Base-by-base conservation (phyloP, 306 rosid species). In the Lagenaria siceraria region DNA sequence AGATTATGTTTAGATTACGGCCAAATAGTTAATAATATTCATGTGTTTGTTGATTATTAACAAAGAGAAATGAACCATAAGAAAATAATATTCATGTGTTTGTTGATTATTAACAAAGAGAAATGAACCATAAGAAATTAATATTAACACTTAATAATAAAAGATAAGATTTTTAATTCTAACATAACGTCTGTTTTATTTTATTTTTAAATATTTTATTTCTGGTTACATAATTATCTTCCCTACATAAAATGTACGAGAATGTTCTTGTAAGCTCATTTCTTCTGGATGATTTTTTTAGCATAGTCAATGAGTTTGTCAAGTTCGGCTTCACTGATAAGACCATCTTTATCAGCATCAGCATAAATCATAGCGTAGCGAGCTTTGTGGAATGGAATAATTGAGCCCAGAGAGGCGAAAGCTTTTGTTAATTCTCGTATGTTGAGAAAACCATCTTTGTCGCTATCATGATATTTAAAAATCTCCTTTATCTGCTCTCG, bases 261-360 rank as follows among this genome's bases (percentile, higher is more conserved):
- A 59, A 25, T 24, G 0, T 1, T 1, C 33, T 25, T 59, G 24
- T 1, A 59, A 12, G 69, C 40, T 62, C 43, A 62, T 29, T 15
- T 62, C 69, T 62, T 62, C 6, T 14, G 2, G 22, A 29, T 14
- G 8, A 51, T 4, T 73, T 51, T 53, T 1, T 13, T 1, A 1
- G 74, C 42, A 48, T 81, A 81, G 15, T 49, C 54, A 38, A 78
- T 12, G 22, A 84, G 81, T 6, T 18, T 46, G 8, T 19, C 27
- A 7, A 81, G 35, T 53, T 81, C 81, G 0, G 25, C 14, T 3
- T n/a, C 42, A 11, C 48, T 43, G 17, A 43, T 53, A 66, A 46
- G 74, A 36, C 87, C 87, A 14, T 75, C 77, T 1, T 48, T 8
- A 46, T 84, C 27, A 22, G 53, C 7, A 53, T 84, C 84, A 1